These are phyloP conservation scores for Pyrenopolyporus hunteri DNA, from an alignment of 495 filamentous ascomycete species.

Conservation along the genomic window DNA sequence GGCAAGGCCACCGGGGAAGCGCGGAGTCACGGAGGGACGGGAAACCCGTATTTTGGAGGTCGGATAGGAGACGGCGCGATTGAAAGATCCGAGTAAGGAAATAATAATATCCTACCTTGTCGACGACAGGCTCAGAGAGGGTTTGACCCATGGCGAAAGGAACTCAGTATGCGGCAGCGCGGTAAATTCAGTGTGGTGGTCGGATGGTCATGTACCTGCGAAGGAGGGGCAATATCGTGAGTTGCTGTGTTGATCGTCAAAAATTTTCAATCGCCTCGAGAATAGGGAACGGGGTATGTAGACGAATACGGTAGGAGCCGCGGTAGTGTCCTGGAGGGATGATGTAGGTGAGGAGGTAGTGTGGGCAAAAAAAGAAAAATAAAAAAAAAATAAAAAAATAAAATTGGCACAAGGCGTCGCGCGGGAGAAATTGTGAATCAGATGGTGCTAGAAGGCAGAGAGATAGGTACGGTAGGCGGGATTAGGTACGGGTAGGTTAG, in stretches of 20 bases:
- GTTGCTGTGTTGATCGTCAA: constrained; percentile 32
- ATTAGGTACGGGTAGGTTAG: constrained; percentile 23
- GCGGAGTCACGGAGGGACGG: constrained; percentile 32
- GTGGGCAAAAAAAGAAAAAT: constrained; percentile 35
- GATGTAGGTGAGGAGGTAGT: constrained; percentile 35
- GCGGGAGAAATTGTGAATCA: constrained; percentile 36
- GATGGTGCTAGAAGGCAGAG: not conserved
- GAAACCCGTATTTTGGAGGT: not conserved
- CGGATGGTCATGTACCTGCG: constrained; percentile 16
- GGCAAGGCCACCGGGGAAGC: constrained; percentile 33
- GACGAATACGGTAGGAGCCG: constrained; percentile 32
- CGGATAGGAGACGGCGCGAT: constrained; percentile 24
- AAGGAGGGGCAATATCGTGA: constrained; percentile 33
- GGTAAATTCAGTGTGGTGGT: constrained; percentile 20
- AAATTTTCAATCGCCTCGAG: constrained; percentile 35
- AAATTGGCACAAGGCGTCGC: constrained; percentile 36
- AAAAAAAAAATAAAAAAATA: no score
- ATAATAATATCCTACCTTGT: constrained; percentile 76
- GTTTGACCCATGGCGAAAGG: constrained; percentile 88
- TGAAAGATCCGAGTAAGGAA: constrained; percentile 15
- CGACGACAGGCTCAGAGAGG: constrained; percentile 96
- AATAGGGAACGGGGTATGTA: constrained; percentile 19
- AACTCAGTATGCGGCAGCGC: constrained; percentile 26
- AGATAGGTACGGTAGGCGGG: constrained; percentile 14
- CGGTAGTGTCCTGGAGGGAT: constrained; percentile 32